Evolutionary conservation across 345 rosid genomes (phyloP).

Genomic region (Turnera subulata): DNA sequence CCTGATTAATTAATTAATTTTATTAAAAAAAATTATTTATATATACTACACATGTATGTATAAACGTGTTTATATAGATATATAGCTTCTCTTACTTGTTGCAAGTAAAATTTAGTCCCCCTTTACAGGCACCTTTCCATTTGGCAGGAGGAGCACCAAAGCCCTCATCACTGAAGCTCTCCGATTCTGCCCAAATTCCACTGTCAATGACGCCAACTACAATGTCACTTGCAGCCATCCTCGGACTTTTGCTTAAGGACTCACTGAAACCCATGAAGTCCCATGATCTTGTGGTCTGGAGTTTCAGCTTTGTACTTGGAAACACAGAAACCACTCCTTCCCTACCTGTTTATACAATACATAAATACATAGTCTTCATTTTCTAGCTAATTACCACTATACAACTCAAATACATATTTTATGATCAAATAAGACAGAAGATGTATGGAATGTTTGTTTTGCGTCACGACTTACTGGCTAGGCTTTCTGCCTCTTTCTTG

Average conservation of each 20-base stretch:
- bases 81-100: slow-evolving; percentile 10
- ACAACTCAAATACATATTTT: not conserved
- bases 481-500: not conserved
- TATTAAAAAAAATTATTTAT: no score
- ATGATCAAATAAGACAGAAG: not conserved
- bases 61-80: no score
- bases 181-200: slow-evolving; percentile 12
- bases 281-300: slow-evolving; percentile 6
- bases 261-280: slow-evolving; percentile 4
- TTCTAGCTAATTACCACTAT: not conserved
- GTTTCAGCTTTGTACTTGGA: not conserved
- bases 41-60: no score
- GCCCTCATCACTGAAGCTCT: slow-evolving; percentile 10
- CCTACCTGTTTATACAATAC: not conserved
- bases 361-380: not conserved
- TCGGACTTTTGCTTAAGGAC: not conserved
- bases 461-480: not conserved
- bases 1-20: no score
- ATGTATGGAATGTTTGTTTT: no score
- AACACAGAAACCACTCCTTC: not conserved
- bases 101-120: slow-evolving; percentile 4
- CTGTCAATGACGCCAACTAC: not conserved
- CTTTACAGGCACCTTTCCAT: slow-evolving; percentile 12
- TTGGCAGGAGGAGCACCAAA: slow-evolving; percentile 1
- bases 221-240: not conserved